Evolutionary conservation across 306 rosid genomes (phyloP).

Genomic region (Cicer chorassanicum): DNA sequence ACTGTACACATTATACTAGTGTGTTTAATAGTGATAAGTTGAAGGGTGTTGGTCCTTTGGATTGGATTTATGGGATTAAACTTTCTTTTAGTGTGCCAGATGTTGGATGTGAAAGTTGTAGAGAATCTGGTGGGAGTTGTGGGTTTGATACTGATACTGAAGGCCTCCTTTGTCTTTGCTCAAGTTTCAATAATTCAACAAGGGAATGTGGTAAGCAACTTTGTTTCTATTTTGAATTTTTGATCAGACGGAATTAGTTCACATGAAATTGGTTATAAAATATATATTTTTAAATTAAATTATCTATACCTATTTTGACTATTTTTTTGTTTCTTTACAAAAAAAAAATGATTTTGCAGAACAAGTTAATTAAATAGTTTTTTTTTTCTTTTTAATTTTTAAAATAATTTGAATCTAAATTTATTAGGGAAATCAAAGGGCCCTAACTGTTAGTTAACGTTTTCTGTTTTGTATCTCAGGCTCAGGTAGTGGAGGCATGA

Average conservation of each 20-base stretch:
- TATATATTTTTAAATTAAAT: too few species aligned
- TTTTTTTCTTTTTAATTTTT: too few species aligned
- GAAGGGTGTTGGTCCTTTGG: constrained; percentile 76
- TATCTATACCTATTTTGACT: too few species aligned
- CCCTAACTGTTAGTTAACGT: background rate
- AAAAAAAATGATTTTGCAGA: too few species aligned
- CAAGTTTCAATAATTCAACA: constrained; percentile 61
- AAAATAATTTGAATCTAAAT: too few species aligned
- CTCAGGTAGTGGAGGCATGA: constrained; percentile 61
- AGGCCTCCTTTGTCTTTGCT: constrained; percentile 77
- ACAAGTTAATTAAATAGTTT: too few species aligned
- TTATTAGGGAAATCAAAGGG: too few species aligned
- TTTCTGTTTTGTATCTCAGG: constrained; percentile 46
- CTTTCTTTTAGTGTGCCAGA: constrained; percentile 71
- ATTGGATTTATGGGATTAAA: constrained; percentile 91
- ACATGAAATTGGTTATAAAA: background rate
- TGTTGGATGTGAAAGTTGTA: constrained; percentile 72
- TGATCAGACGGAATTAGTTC: background rate
- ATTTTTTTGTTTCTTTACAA: too few species aligned
- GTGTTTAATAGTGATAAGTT: constrained; percentile 61
- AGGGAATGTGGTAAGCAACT: constrained; percentile 70
- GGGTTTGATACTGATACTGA: constrained; percentile 92
- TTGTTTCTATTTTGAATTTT: background rate
- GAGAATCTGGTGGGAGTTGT: constrained; percentile 72
- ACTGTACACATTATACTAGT: constrained; percentile 82